These are phyloP conservation scores for Aotearoamyces nothofagi DNA, from an alignment of 2,329 filamentous ascomycete genomes.

Conservation along the genomic window DNA sequence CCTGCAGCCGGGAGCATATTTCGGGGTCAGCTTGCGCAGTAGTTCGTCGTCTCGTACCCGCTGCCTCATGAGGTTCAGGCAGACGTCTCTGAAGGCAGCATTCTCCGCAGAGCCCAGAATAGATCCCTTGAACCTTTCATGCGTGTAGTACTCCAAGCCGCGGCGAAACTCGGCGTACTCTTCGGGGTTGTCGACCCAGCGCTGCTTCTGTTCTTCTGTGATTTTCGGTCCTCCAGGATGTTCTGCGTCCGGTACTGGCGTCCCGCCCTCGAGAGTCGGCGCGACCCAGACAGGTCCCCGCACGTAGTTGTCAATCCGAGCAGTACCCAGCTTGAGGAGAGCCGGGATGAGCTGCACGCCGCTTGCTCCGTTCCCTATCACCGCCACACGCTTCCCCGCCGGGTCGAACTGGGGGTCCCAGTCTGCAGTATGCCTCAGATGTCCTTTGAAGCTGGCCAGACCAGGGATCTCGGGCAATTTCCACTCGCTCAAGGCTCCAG, in stretches of 20 bases:
- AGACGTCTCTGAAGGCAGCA: too few species aligned
- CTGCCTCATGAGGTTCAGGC: slow-evolving; percentile 23
- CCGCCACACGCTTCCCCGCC: slow-evolving; percentile 29
- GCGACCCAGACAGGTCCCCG: slow-evolving; percentile 1
- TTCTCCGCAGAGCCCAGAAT: too few species aligned
- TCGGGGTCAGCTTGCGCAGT: slow-evolving; percentile 18
- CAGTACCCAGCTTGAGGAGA: too few species aligned
- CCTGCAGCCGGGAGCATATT: slow-evolving; percentile 28
- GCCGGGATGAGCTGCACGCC: slow-evolving; percentile 35
- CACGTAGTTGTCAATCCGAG: slow-evolving; percentile 1
- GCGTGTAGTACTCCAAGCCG: too few species aligned
- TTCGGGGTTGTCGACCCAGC: slow-evolving; percentile 23
- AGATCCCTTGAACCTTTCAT: too few species aligned
- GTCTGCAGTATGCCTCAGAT: slow-evolving; percentile 25
- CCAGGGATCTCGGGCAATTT: slow-evolving; percentile 29
- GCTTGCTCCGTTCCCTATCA: slow-evolving; percentile 37
- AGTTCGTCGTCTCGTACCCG: too few species aligned
- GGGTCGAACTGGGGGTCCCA: slow-evolving; percentile 26
- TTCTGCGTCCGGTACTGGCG: too few species aligned
- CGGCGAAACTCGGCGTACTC: slow-evolving; percentile 24
- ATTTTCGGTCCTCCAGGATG: too few species aligned
- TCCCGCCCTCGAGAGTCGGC: too few species aligned
- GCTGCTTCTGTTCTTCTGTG: slow-evolving; percentile 22
- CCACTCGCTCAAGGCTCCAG: slow-evolving; percentile 3
- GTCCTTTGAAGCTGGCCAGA: slow-evolving; percentile 27